These are phyloP conservation scores for Macrocybe gigantea DNA, from an alignment of 768 basidiomycete genomes.

Conservation along the genomic window DNA sequence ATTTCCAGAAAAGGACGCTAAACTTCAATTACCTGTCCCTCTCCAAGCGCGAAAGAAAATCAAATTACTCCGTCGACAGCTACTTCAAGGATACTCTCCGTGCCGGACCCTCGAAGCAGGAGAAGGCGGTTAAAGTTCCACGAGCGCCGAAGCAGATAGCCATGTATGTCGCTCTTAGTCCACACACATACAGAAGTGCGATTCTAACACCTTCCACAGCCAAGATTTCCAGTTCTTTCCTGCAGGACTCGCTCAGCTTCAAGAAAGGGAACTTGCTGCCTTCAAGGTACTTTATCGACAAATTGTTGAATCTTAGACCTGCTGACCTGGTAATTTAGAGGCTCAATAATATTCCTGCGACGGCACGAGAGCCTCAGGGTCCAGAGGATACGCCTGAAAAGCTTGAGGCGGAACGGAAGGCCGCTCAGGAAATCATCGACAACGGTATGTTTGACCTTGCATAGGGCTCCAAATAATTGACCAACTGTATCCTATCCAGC, in stretches of 20 bases:
- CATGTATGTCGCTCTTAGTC: slow-evolving; percentile 44
- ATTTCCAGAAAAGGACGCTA: slow-evolving; percentile 53
- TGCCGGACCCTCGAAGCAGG: slow-evolving; percentile 67
- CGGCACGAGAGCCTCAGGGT: slow-evolving; percentile 57
- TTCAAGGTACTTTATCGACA: slow-evolving; percentile 47
- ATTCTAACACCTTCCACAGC: slow-evolving; percentile 28
- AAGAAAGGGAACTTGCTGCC: slow-evolving; percentile 81
- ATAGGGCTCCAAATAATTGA: background rate
- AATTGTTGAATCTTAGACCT: background rate
- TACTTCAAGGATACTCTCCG: slow-evolving; percentile 94
- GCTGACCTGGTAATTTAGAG: slow-evolving; percentile 30
- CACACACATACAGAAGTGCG: slow-evolving; percentile 2
- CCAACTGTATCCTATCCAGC: slow-evolving; percentile 36
- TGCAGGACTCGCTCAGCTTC: slow-evolving; percentile 67
- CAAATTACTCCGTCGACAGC: slow-evolving; percentile 90
- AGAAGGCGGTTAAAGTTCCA: slow-evolving; percentile 79
- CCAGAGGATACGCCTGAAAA: slow-evolving; percentile 78
- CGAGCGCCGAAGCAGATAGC: slow-evolving; percentile 84
- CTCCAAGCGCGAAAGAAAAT: slow-evolving; percentile 90
- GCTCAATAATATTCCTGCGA: slow-evolving; percentile 60
- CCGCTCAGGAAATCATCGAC: slow-evolving; percentile 85
- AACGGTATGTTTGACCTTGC: slow-evolving; percentile 41
- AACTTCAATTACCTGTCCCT: slow-evolving; percentile 79
- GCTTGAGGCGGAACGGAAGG: slow-evolving; percentile 72
- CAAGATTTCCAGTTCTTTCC: slow-evolving; percentile 99